Conservation (phyloP, 2,329 filamentous ascomycete species). For the Stagonosporopsis cucurbitacearum region DNA sequence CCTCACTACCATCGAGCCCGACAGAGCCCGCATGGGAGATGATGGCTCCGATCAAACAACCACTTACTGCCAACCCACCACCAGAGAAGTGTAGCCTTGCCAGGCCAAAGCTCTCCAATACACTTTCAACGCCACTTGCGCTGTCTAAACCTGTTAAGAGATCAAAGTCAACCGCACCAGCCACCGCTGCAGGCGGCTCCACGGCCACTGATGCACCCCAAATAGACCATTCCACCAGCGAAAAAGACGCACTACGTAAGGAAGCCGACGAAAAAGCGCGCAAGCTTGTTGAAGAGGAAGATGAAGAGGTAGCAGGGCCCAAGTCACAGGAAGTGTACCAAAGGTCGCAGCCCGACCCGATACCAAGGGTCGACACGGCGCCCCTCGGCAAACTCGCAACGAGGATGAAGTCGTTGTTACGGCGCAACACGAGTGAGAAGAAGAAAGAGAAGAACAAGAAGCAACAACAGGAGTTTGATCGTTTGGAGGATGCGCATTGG, state of each 20-base stretch:
- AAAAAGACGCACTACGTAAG: conserved; percentile 19
- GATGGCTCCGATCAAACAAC: conserved; percentile 31
- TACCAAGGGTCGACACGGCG: conserved; percentile 23
- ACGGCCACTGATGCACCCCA: conserved; percentile 4
- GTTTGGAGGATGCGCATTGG: conserved; percentile 45
- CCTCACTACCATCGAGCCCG: conserved; percentile 34
- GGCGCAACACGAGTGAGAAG: conserved; percentile 32
- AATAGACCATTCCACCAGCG: background rate
- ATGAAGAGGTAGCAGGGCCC: background rate
- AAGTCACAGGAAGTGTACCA: conserved; percentile 11
- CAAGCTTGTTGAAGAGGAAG: conserved; percentile 22
- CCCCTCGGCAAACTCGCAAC: conserved; percentile 40
- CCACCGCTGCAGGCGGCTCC: conserved; percentile 1
- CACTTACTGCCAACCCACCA: conserved; percentile 4
- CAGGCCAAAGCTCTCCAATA: conserved; percentile 2
- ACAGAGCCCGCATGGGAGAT: conserved; percentile 45
- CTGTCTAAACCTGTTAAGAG: conserved; percentile 27
- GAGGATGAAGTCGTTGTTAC: conserved; percentile 40
- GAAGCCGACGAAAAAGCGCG: conserved; percentile 24
- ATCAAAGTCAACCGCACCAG: conserved; percentile 4
- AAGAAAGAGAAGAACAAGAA: conserved; percentile 37
- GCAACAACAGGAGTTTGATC: conserved; percentile 33
- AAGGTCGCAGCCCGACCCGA: conserved; percentile 17
- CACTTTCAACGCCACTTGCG: conserved; percentile 1
- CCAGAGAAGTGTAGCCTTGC: background rate